phyloP scores from a whole-genome alignment of 2,329 filamentous ascomycete genomes.

The Talaromyces sp. region DNA sequence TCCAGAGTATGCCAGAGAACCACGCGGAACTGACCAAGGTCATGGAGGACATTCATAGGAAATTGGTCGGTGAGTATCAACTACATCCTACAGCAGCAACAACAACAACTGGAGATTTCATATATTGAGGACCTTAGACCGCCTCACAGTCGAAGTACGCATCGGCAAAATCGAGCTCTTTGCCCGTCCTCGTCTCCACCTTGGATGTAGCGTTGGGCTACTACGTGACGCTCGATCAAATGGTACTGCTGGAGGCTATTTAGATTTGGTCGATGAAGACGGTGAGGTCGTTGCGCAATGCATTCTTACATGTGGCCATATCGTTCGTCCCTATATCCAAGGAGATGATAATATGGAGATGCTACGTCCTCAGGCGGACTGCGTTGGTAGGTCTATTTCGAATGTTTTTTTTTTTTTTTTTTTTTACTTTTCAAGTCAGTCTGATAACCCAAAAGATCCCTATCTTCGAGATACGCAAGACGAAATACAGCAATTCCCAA shows the following conservation, averaged over 20 bases:
- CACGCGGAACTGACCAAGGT: not conserved
- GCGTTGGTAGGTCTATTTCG: not conserved
- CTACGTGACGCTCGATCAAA: not conserved
- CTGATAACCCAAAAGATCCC: not conserved
- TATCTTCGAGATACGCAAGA: not conserved
- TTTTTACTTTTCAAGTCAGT: too few species aligned
- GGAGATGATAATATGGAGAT: not conserved
- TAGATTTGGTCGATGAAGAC: slow-evolving; percentile 4
- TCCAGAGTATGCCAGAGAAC: not conserved
- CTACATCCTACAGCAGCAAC: too few species aligned
- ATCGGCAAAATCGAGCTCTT: slow-evolving; percentile 1
- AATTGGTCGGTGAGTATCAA: not conserved
- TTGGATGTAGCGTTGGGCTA: slow-evolving; percentile 9
- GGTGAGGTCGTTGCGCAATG: slow-evolving; percentile 2
- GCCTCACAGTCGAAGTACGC: slow-evolving; percentile 7
- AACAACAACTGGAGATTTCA: too few species aligned
- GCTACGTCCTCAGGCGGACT: not conserved
- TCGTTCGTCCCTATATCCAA: slow-evolving; percentile 5
- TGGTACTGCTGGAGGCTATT: slow-evolving; percentile 11
- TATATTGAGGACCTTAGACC: not conserved
- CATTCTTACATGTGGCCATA: slow-evolving; percentile 10
- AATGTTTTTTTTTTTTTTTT: not conserved
- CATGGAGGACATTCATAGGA: slow-evolving; percentile 5
- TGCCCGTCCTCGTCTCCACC: not conserved
- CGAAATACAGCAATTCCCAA: not conserved